These are phyloP conservation scores for Retiboletus flavoniger DNA, from an alignment of 1,284 basidiomycete genomes.

Conservation along the genomic window DNA sequence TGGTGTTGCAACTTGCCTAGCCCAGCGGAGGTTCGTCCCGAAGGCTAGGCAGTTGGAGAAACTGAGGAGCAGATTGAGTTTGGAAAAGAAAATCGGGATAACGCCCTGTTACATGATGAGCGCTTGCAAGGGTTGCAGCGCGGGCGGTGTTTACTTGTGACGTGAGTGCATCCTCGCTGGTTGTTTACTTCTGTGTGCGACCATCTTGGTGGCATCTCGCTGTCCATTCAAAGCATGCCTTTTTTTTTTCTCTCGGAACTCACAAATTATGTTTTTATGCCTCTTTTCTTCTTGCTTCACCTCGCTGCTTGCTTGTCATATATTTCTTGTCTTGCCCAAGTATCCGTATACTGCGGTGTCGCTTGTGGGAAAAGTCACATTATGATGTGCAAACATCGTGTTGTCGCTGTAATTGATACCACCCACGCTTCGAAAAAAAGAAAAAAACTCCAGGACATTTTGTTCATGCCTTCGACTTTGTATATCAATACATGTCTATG, in stretches of 20 bases:
- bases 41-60: constrained; percentile 63
- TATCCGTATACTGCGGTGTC: constrained; percentile 5
- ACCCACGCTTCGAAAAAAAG: constrained; percentile 9
- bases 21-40: constrained; percentile 48
- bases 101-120: constrained; percentile 33
- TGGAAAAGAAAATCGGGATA: constrained; percentile 39
- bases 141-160: constrained; percentile 45
- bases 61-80: constrained; percentile 51
- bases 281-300: constrained; percentile 6
- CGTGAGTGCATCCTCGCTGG: constrained; percentile 20
- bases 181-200: constrained; percentile 2
- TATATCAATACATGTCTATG: constrained; percentile 24
- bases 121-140: constrained; percentile 45
- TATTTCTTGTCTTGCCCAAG: constrained; percentile 18
- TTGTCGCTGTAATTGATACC: constrained; percentile 33
- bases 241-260: constrained; percentile 3
- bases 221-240: constrained; percentile 8
- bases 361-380: constrained; percentile 14
- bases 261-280: constrained; percentile 23
- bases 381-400: constrained; percentile 27
- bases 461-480: constrained; percentile 27
- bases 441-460: constrained; percentile 24
- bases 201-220: constrained; percentile 1
- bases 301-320: constrained; percentile 15
- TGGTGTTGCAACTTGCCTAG: constrained; percentile 14